phyloP scores from a whole-genome alignment of 805 yeast genomes.

The Kazachstania kunashirensis region DNA sequence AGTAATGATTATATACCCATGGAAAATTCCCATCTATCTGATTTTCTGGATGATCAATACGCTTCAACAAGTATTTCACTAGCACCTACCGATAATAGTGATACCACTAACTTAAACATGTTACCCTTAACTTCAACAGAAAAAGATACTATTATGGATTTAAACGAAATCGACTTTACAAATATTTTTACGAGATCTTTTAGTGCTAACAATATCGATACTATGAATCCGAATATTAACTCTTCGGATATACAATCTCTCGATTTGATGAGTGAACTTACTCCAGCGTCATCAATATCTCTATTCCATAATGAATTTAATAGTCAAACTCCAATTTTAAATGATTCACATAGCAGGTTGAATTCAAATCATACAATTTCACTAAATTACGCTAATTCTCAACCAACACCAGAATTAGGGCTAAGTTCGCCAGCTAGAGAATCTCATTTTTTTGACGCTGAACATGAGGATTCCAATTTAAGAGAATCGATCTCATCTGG shows the following conservation, averaged over 20 bases:
- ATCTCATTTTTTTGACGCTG: no score
- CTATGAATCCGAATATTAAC: background rate
- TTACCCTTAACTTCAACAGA: background rate
- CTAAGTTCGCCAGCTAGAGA: no score
- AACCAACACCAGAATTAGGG: no score
- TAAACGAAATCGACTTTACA: slow-evolving; percentile 31
- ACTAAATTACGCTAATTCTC: no score
- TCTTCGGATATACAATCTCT: background rate
- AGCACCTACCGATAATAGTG: background rate
- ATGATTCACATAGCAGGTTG: background rate
- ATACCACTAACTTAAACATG: no score
- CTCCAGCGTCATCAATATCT: background rate
- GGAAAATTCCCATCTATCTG: background rate
- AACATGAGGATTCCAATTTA: no score
- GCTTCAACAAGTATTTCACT: background rate
- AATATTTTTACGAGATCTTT: slow-evolving; percentile 24
- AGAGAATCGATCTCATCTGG: no score
- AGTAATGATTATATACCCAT: background rate
- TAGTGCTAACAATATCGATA: background rate
- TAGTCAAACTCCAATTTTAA: background rate
- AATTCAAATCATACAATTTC: background rate
- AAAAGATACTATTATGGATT: slow-evolving; percentile 7
- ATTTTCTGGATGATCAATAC: slow-evolving; percentile 4
- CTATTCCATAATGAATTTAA: background rate
- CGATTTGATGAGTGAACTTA: background rate